A percentile compares a stretch with the other conserved stretches of the same genome.
phyloP scores from a whole-genome alignment of 2,329 filamentous ascomycete species.

The Aspergillus sergii region DNA sequence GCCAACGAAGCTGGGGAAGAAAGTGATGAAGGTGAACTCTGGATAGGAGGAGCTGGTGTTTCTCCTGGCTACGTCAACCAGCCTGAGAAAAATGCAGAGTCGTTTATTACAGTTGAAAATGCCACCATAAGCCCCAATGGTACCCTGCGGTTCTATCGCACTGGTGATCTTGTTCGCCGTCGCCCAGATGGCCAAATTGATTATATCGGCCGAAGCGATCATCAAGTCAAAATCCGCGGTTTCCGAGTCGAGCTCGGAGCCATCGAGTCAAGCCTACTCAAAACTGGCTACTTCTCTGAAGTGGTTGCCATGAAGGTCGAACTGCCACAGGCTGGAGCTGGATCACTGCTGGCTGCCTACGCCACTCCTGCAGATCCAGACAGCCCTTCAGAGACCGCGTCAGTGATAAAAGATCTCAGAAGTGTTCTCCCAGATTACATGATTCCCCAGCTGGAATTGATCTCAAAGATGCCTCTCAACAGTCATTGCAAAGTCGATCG shows the following conservation, averaged over 20 bases:
- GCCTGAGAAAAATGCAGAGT: slow-evolving; percentile 62
- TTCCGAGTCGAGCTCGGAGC: slow-evolving; percentile 88
- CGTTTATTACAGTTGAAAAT: slow-evolving; percentile 74
- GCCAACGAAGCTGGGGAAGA: slow-evolving; percentile 15
- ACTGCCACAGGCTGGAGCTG: not conserved
- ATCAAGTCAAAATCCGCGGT: slow-evolving; percentile 86
- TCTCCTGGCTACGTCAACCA: slow-evolving; percentile 70
- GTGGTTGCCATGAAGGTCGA: not conserved
- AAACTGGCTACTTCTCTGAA: not conserved
- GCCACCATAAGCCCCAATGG: slow-evolving; percentile 52
- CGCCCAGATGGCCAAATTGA: slow-evolving; percentile 59
- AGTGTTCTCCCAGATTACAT: slow-evolving; percentile 45
- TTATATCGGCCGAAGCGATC: slow-evolving; percentile 73
- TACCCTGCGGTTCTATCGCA: slow-evolving; percentile 70
- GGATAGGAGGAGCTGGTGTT: slow-evolving; percentile 56
- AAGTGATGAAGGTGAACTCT: slow-evolving; percentile 24
- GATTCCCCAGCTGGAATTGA: slow-evolving; percentile 68
- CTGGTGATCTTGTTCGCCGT: slow-evolving; percentile 76
- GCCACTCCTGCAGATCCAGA: slow-evolving; percentile 7
- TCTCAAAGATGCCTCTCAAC: slow-evolving; percentile 48
- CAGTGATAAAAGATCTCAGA: slow-evolving; percentile 29
- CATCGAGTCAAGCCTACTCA: slow-evolving; percentile 67
- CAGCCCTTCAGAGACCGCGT: slow-evolving; percentile 25
- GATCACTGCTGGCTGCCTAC: slow-evolving; percentile 20
- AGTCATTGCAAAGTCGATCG: not conserved